A percentile compares a stretch with the other conserved stretches of the same genome.
These are phyloP conservation scores for Alternaria sp. DNA, from an alignment of 2,329 filamentous ascomycete genomes.

Conservation along the genomic window DNA sequence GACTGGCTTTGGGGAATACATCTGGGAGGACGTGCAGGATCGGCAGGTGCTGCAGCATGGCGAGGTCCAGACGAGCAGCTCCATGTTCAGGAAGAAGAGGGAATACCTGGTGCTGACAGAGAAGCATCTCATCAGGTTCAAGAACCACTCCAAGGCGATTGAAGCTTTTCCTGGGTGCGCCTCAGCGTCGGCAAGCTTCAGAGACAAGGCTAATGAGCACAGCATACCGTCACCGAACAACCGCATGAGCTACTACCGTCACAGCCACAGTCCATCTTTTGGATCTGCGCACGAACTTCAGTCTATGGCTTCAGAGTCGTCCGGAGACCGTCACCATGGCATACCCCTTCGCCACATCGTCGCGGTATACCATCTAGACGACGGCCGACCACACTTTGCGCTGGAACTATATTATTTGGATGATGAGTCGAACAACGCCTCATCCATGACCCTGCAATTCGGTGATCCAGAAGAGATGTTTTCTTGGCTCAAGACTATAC, in stretches of 20 bases:
- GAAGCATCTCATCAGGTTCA: conserved; percentile 72
- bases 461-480: conserved; percentile 71
- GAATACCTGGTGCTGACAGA: conserved; percentile 78
- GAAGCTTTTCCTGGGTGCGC: conserved; percentile 65
- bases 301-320: conserved; percentile 58
- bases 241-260: conserved; percentile 58
- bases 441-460: conserved; percentile 71
- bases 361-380: conserved; percentile 72
- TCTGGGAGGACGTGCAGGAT: conserved; percentile 50
- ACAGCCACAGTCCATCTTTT: conserved; percentile 66
- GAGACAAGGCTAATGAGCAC: conserved; percentile 25
- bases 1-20: conserved; percentile 49
- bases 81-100: conserved; percentile 76
- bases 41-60: conserved; percentile 69
- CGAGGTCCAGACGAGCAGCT: conserved; percentile 74
- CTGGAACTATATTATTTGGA: conserved; percentile 75
- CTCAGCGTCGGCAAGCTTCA: not conserved
- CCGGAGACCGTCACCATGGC: conserved; percentile 64
- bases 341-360: conserved; percentile 73
- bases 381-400: conserved; percentile 71
- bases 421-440: conserved; percentile 68
- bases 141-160: conserved; percentile 71
- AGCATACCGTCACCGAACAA: conserved; percentile 46
- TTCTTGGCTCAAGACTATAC: conserved; percentile 70
- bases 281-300: conserved; percentile 70